These are phyloP conservation scores for Leccinum fuscescens DNA, from an alignment of 1,284 basidiomycete genomes.

Conservation along the genomic window DNA sequence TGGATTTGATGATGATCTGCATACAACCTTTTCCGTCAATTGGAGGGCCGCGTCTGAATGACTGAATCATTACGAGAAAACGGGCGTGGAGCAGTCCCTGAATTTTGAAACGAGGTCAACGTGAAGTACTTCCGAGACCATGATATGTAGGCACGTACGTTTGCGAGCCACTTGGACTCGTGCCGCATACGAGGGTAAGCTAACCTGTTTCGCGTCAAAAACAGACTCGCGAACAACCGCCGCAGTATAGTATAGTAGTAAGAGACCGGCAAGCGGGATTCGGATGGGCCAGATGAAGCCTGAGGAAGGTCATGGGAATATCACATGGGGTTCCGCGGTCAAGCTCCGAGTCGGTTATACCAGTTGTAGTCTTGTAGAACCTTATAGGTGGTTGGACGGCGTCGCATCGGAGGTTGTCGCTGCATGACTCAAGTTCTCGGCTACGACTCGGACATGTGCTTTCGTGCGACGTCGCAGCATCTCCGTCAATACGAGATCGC, in stretches of 20 bases:
- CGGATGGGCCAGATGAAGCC: slow-evolving; percentile 5
- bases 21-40: slow-evolving; percentile 33
- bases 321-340: background rate
- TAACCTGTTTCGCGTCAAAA: slow-evolving; percentile 13
- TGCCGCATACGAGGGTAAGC: slow-evolving; percentile 4
- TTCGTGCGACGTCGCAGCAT: background rate
- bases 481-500: slow-evolving; percentile 16
- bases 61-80: slow-evolving; percentile 34
- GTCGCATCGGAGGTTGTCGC: background rate
- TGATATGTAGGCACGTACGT: slow-evolving; percentile 9
- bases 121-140: slow-evolving; percentile 13
- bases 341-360: background rate
- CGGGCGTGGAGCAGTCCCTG: slow-evolving; percentile 30
- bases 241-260: background rate
- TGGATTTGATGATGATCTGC: slow-evolving; percentile 38
- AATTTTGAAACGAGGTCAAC: slow-evolving; percentile 25
- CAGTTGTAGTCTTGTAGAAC: background rate
- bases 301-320: slow-evolving; percentile 5
- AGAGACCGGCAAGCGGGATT: background rate
- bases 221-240: background rate
- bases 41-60: slow-evolving; percentile 33
- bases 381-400: background rate
- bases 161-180: slow-evolving; percentile 11
- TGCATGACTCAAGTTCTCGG: background rate
- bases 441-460: background rate